These are phyloP conservation scores for Cutaneotrichosporon cavernicola DNA, from an alignment of 1,284 basidiomycete genomes.

Conservation along the genomic window DNA sequence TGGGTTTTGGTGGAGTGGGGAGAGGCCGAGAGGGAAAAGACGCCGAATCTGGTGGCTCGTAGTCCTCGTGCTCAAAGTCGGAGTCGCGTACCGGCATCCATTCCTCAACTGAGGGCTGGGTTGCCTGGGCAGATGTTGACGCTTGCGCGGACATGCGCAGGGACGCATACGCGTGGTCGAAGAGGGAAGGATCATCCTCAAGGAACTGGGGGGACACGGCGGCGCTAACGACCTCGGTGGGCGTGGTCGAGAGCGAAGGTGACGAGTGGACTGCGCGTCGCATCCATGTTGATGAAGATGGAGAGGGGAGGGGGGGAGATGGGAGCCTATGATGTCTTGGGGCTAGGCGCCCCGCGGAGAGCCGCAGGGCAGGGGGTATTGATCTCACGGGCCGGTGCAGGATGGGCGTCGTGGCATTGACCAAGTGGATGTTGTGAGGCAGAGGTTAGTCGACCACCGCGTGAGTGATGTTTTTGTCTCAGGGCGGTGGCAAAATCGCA, in stretches of 20 bases:
- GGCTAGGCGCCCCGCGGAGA: neutral
- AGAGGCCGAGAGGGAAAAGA: neutral
- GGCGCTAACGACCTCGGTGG: neutral
- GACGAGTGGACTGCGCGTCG: neutral
- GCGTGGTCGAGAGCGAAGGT: neutral
- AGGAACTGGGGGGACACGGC: slow-evolving; percentile 1
- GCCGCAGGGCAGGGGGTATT: slow-evolving; percentile 8
- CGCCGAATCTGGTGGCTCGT: neutral
- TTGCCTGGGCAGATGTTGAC: neutral
- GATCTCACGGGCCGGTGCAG: slow-evolving; percentile 8
- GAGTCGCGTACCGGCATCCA: slow-evolving; percentile 13
- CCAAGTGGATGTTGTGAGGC: neutral
- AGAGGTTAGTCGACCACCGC: neutral
- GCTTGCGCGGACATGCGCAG: neutral
- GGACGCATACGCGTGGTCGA: slow-evolving; percentile 9
- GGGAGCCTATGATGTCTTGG: neutral
- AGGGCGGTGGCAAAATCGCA: neutral
- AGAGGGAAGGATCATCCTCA: neutral
- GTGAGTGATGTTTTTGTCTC: slow-evolving; percentile 1
- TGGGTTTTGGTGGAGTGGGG: neutral
- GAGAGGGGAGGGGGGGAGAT: neutral
- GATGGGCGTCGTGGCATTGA: slow-evolving; percentile 5
- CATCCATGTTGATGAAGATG: neutral
- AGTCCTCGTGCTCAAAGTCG: slow-evolving; percentile 8
- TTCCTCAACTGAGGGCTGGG: slow-evolving; percentile 1